Conservation (phyloP, 352 stramenopile genomes). For the Pythium oligandrum region DNA sequence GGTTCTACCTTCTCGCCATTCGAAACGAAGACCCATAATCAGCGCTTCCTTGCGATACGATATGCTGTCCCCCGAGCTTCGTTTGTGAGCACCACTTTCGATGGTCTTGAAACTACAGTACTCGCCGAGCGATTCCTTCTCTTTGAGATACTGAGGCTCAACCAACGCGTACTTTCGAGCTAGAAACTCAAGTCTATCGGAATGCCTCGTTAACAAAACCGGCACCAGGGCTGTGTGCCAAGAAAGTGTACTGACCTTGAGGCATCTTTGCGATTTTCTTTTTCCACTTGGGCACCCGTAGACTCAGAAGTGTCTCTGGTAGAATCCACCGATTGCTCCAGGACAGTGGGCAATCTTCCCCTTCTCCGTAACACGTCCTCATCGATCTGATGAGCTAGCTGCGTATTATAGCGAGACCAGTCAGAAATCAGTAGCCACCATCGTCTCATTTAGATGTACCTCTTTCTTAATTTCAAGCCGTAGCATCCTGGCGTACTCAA, state of each 20-base stretch:
- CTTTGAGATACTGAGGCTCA: slow-evolving; percentile 31
- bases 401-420: not conserved
- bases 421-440: too few relatives aligned
- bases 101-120: slow-evolving; percentile 63
- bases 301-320: not conserved
- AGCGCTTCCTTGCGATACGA: slow-evolving; percentile 33
- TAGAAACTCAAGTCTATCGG: slow-evolving; percentile 39
- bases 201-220: not conserved
- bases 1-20: slow-evolving; percentile 62
- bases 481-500: slow-evolving; percentile 57
- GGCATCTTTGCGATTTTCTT: slow-evolving; percentile 19
- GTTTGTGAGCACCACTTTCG: too few relatives aligned
- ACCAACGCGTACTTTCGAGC: slow-evolving; percentile 43
- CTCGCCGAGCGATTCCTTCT: slow-evolving; percentile 34
- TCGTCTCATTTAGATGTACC: slow-evolving; percentile 16
- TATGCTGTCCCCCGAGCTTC: too few relatives aligned
- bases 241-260: slow-evolving; percentile 25
- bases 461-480: slow-evolving; percentile 70
- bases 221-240: too few relatives aligned
- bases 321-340: not conserved
- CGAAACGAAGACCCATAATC: slow-evolving; percentile 50
- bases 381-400: slow-evolving; percentile 66
- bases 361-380: slow-evolving; percentile 29
- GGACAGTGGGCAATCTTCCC: not conserved
- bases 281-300: not conserved